These are phyloP conservation scores for Aspergillus tubingensis DNA, from an alignment of 2,329 filamentous ascomycete species.

Conservation along the genomic window DNA sequence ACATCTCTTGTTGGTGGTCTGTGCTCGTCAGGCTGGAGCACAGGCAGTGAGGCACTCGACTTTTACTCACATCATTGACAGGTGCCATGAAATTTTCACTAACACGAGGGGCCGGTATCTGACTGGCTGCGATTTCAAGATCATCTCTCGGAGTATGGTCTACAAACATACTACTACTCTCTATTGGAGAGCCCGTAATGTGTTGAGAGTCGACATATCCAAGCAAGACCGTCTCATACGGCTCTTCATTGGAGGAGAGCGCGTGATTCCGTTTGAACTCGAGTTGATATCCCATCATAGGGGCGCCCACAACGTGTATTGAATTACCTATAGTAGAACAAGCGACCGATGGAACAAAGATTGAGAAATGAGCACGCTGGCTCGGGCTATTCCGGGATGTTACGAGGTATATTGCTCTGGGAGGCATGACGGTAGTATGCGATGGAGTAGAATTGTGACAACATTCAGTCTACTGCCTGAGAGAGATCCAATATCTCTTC, in stretches of 20 bases:
- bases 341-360: constrained; percentile 29
- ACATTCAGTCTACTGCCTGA: too few species aligned
- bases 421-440: constrained; percentile 18
- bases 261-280: constrained; percentile 34
- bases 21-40: neutral
- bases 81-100: constrained; percentile 38
- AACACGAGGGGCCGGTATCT: constrained; percentile 31
- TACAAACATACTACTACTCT: neutral
- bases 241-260: constrained; percentile 12
- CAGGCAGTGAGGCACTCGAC: neutral
- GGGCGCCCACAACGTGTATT: constrained; percentile 36
- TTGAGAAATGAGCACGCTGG: constrained; percentile 34
- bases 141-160: constrained; percentile 26
- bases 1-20: constrained; percentile 36
- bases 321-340: constrained; percentile 25
- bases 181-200: constrained; percentile 21
- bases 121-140: constrained; percentile 30
- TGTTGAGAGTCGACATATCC: constrained; percentile 25
- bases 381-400: constrained; percentile 23
- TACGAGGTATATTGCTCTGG: constrained; percentile 28
- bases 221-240: constrained; percentile 20
- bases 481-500: neutral
- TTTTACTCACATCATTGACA: constrained; percentile 33
- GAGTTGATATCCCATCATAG: constrained; percentile 33
- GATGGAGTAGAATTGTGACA: neutral